Conservation (phyloP, 371 early-diverging fungal genomes). For the Ordospora pajunii region DNA sequence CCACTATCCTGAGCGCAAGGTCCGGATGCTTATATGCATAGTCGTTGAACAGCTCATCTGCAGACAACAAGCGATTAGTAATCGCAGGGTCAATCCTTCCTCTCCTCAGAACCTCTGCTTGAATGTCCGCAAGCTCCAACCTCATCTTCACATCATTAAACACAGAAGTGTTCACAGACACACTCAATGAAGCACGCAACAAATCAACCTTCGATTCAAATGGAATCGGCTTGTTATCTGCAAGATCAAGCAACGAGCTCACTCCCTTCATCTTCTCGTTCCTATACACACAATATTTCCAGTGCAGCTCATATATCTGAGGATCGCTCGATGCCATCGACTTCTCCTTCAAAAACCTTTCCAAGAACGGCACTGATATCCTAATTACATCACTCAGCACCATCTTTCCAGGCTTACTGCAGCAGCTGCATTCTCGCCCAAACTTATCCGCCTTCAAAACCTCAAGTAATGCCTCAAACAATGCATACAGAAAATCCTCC, state of each 20-base stretch:
- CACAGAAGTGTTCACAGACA: slow-evolving; percentile 6
- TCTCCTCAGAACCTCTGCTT: slow-evolving; percentile 34
- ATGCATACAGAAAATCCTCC: slow-evolving; percentile 45
- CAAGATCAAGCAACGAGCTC: slow-evolving; percentile 24
- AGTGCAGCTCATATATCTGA: slow-evolving; percentile 35
- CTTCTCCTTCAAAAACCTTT: slow-evolving; percentile 41
- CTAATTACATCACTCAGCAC: slow-evolving; percentile 8
- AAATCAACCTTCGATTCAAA: slow-evolving; percentile 43
- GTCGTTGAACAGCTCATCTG: slow-evolving; percentile 53
- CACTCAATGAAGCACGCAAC: slow-evolving; percentile 24
- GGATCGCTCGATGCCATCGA: background rate
- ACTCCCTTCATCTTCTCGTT: slow-evolving; percentile 41
- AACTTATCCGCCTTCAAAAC: slow-evolving; percentile 15
- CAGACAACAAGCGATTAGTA: slow-evolving; percentile 25
- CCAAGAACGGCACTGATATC: slow-evolving; percentile 37
- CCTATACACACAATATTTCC: slow-evolving; percentile 48
- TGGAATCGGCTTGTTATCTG: slow-evolving; percentile 18
- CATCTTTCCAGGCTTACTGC: background rate
- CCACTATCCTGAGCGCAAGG: slow-evolving; percentile 41
- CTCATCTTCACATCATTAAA: slow-evolving; percentile 15
- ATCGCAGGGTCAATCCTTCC: slow-evolving; percentile 2
- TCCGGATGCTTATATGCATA: slow-evolving; percentile 45
- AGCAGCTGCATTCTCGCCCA: slow-evolving; percentile 26
- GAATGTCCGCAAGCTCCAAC: slow-evolving; percentile 35
- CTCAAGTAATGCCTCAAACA: slow-evolving; percentile 48